Percentiles rank a stretch among this genome's conserved stretches.
These are phyloP conservation scores for Penicillium sp. DNA, from an alignment of 2,329 filamentous ascomycete species.

Conservation along the genomic window DNA sequence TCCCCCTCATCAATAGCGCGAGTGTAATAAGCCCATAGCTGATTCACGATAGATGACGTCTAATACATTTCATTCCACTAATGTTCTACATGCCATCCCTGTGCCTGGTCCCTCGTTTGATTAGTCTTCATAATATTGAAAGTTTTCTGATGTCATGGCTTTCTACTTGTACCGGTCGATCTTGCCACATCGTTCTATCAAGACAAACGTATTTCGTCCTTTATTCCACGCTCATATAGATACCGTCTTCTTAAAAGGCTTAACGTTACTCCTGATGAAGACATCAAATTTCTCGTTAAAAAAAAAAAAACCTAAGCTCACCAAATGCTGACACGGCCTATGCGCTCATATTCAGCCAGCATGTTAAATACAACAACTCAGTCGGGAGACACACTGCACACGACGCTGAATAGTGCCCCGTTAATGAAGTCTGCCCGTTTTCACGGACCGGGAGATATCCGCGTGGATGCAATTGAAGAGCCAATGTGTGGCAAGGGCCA, in stretches of 20 bases:
- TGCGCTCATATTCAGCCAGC: neutral
- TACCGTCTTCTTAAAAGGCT: neutral
- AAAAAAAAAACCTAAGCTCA: neutral
- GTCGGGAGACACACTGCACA: conserved; percentile 2
- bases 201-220: neutral
- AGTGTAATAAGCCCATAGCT: neutral
- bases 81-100: neutral
- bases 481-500: conserved; percentile 49
- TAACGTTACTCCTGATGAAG: neutral
- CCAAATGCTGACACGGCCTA: neutral
- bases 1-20: neutral
- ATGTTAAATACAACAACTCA: conserved; percentile 7
- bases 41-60: conserved; percentile 2
- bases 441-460: conserved; percentile 31
- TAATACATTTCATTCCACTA: neutral
- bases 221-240: neutral
- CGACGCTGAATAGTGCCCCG: conserved; percentile 9
- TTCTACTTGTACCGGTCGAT: neutral
- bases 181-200: neutral
- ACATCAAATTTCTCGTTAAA: neutral
- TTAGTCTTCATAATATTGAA: neutral
- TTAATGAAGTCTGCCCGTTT: conserved; percentile 33
- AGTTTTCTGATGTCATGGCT: neutral
- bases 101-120: neutral
- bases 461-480: conserved; percentile 31